A percentile compares a stretch with the other conserved stretches of the same genome.
Evolutionary conservation across 257 asterid genomes (phyloP).

Genomic region (Fraxinus excelsior): DNA sequence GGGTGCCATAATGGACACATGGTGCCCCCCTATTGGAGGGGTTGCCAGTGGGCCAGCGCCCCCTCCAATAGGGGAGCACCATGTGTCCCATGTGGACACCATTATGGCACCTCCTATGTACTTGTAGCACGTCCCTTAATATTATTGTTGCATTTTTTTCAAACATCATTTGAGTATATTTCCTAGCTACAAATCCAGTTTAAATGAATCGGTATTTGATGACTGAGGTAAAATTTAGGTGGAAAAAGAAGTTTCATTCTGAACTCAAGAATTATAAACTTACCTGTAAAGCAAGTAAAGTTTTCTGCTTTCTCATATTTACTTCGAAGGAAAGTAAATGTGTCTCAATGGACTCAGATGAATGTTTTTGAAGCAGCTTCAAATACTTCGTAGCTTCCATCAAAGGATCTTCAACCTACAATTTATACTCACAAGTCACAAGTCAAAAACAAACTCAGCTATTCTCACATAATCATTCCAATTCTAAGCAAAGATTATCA

Average conservation of each 20-base stretch:
- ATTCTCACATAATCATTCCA: neutral
- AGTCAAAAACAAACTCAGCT: neutral
- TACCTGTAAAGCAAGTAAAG: slow-evolving; percentile 86
- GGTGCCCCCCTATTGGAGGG: too few relatives aligned
- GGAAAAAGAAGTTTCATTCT: slow-evolving; percentile 3
- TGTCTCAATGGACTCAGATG: slow-evolving; percentile 77
- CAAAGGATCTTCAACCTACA: slow-evolving; percentile 93
- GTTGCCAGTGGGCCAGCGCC: too few relatives aligned
- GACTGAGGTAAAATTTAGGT: slow-evolving; percentile 12
- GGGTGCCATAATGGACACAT: too few relatives aligned
- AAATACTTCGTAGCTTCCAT: slow-evolving; percentile 89
- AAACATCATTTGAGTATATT: neutral
- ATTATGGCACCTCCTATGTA: too few relatives aligned
- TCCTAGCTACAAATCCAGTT: slow-evolving; percentile 6
- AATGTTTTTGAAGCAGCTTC: slow-evolving; percentile 92
- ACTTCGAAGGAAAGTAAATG: slow-evolving; percentile 92
- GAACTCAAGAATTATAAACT: slow-evolving; percentile 9
- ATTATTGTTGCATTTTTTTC: neutral
- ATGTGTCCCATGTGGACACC: too few relatives aligned
- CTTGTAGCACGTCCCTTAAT: too few relatives aligned
- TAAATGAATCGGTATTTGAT: slow-evolving; percentile 4
- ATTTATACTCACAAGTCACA: slow-evolving; percentile 10
- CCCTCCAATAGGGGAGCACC: too few relatives aligned
- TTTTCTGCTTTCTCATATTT: slow-evolving; percentile 82
- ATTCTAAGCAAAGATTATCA: neutral